phyloP scores from a whole-genome alignment of 2,329 filamentous ascomycete genomes.

The Colletotrichum theobromicola region DNA sequence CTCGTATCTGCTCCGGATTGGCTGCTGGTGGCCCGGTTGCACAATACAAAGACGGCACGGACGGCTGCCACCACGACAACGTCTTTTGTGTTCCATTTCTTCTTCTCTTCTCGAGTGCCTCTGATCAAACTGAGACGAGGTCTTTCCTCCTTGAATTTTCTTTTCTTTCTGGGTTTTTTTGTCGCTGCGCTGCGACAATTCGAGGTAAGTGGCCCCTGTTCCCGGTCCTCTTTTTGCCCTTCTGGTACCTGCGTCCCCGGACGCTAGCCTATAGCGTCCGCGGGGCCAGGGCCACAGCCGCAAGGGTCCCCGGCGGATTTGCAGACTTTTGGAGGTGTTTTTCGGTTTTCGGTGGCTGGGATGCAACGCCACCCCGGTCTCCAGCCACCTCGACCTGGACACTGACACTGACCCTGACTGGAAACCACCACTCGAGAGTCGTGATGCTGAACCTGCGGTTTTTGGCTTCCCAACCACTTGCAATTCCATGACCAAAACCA shows the following conservation, averaged over 20 bases:
- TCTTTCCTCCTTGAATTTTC: background rate
- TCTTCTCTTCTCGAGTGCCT: background rate
- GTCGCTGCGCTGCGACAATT: background rate
- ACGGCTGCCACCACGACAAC: background rate
- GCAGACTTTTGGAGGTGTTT: background rate
- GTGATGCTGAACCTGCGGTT: background rate
- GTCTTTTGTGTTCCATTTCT: background rate
- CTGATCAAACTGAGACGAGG: background rate
- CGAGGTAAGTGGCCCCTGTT: background rate
- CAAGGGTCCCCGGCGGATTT: background rate
- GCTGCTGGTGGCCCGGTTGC: background rate
- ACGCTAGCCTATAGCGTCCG: conserved; percentile 12
- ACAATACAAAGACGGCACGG: conserved; percentile 2
- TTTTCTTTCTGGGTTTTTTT: background rate
- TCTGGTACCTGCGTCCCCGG: conserved; percentile 16
- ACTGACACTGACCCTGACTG: too few species aligned
- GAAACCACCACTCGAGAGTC: background rate
- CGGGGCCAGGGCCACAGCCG: background rate
- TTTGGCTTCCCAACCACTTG: conserved; percentile 20
- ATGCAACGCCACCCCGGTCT: conserved; percentile 11
- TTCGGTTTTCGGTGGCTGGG: conserved; percentile 18
- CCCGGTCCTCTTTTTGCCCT: background rate
- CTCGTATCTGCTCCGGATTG: background rate
- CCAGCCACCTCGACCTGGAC: background rate
- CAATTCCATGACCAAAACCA: conserved; percentile 10